These are phyloP conservation scores for Gossypium longicalyx DNA, from an alignment of 345 rosid genomes.

Conservation along the genomic window DNA sequence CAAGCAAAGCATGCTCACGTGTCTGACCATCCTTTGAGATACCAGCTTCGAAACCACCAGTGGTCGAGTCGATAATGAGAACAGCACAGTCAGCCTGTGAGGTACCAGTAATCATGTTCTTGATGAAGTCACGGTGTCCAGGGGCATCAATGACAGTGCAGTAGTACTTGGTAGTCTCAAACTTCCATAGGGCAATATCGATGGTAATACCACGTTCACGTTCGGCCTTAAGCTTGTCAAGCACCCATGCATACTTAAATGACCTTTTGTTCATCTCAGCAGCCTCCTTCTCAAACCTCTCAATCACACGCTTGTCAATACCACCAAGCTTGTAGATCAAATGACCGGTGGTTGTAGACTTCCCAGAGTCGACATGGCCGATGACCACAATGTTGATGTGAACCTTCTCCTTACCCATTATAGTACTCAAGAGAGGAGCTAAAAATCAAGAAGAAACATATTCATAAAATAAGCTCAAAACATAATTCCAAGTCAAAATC, in stretches of 20 bases:
- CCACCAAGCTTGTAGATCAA: conserved; percentile 82
- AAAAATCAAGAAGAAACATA: conserved; percentile 60
- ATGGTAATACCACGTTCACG: conserved; percentile 80
- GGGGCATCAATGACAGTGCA: conserved; percentile 81
- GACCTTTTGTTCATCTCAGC: conserved; percentile 86
- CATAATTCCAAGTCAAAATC: not conserved
- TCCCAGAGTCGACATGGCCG: conserved; percentile 57
- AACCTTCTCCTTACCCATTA: conserved; percentile 39
- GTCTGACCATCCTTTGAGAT: conserved; percentile 89
- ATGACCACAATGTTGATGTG: conserved; percentile 45
- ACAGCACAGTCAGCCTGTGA: conserved; percentile 84
- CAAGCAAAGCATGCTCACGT: conserved; percentile 65
- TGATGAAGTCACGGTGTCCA: conserved; percentile 75
- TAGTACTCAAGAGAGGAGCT: conserved; percentile 30
- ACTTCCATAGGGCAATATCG: conserved; percentile 71
- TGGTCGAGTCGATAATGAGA: conserved; percentile 74
- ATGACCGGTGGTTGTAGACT: conserved; percentile 70
- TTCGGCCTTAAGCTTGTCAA: conserved; percentile 82
- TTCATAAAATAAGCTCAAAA: conserved; percentile 29
- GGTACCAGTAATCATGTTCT: conserved; percentile 82
- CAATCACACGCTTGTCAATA: conserved; percentile 80
- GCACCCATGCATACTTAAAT: conserved; percentile 75
- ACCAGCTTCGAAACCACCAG: conserved; percentile 86
- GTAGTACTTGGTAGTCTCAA: conserved; percentile 69
- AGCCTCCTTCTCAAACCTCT: conserved; percentile 80